These are phyloP conservation scores for Scheffersomyces coipomensis DNA, from an alignment of 805 yeast genomes.

Conservation along the genomic window DNA sequence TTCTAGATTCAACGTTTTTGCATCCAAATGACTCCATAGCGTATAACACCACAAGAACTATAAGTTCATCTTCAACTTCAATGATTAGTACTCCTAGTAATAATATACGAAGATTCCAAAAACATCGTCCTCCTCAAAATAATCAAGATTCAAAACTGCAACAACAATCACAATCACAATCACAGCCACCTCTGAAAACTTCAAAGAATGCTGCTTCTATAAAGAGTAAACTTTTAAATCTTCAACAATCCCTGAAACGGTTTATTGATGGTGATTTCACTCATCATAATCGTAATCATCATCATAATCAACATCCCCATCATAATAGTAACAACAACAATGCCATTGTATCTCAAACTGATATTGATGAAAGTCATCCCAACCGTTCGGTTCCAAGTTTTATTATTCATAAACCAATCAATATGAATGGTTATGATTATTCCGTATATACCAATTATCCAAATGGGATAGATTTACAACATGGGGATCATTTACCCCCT, in stretches of 20 bases:
- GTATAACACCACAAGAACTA: constrained; percentile 17
- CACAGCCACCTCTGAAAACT: constrained; percentile 4
- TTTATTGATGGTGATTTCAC: constrained; percentile 2
- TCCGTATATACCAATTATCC: constrained; percentile 29
- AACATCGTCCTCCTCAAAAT: constrained; percentile 16
- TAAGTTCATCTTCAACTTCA: constrained; percentile 34
- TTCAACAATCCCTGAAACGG: constrained; percentile 35
- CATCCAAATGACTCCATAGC: constrained; percentile 12
- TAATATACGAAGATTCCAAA: constrained; percentile 32
- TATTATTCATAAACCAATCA: constrained; percentile 30
- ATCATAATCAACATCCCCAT: background rate
- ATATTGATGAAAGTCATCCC: constrained; percentile 13
- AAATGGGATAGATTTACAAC: constrained; percentile 13
- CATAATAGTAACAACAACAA: constrained; percentile 3
- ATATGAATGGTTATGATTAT: constrained; percentile 33
- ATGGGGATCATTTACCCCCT: constrained; percentile 24
- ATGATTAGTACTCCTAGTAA: constrained; percentile 43
- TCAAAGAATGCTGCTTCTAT: constrained; percentile 23
- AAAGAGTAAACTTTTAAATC: constrained; percentile 35
- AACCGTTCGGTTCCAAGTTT: constrained; percentile 19
- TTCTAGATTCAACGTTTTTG: constrained; percentile 8
- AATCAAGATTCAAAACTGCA: too few relatives aligned
- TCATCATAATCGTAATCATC: background rate
- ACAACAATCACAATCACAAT: constrained; percentile 6
- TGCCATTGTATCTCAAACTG: constrained; percentile 1